Evolutionary conservation across 2,329 filamentous ascomycete species (phyloP), one percentile per base, ranked within the genome.

Genomic region (Paracamarosporium sp.): DNA sequence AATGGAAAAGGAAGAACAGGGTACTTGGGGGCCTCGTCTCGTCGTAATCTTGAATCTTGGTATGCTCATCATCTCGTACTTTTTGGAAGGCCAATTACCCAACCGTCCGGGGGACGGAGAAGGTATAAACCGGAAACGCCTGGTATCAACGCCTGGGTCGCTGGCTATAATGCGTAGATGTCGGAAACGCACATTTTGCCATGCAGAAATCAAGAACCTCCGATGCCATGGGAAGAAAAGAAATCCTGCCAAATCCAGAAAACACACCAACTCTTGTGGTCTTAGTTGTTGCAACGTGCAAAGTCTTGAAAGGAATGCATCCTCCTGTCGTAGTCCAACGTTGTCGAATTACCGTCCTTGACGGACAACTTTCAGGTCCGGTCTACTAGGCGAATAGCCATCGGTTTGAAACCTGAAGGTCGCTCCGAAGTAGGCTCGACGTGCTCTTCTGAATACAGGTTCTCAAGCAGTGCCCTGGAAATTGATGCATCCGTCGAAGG

Each of bases 381-480:
- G 11, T 61, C 53, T 20, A 52, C 43, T 4, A 62, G 40, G 13
- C 57, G 67, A 25, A 55, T 61, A 11, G 66, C 59, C 20, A 61
- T 58, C 27, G 80, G 59, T 33, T 70, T 66, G 55, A 74, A 73
- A 5, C 78, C 79, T 9, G 75, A 77, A 36, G 73, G 71, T 28
- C 76, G 68, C 6, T 76, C 67, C 7, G 62, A 48, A 8, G 76
- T 78, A 13, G 65, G 66, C 56, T 81, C 79, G 20, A 72, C 54
- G 7, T 55, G 63, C 56, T 75, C 71, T 41, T 74, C 68, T 44
- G 68, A 59, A 38, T 69, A 66, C 1, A 75, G 28, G 47, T 73
- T 76, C 27, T 71, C 69, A 24, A 70, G 22, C 1, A 73, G 56
- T 8, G 50, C 35, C 24, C 67, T 63, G 12, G 64, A 60, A 9